These are phyloP conservation scores for Whalleya microplaca DNA, from an alignment of 2,329 filamentous ascomycete genomes.

Conservation along the genomic window DNA sequence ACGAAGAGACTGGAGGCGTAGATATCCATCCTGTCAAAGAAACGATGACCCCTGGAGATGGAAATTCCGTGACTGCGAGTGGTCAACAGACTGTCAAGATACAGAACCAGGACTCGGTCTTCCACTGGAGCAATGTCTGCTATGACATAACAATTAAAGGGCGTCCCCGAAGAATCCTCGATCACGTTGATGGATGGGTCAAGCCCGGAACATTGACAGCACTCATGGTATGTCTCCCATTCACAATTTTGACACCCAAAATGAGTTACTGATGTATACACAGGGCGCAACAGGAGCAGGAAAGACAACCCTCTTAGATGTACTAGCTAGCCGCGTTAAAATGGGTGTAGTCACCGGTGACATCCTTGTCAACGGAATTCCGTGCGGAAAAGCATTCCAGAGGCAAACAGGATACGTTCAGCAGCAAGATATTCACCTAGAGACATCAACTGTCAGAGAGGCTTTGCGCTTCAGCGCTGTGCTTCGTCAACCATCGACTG, in stretches of 20 bases:
- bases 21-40: not conserved
- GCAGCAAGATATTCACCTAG: conserved; percentile 70
- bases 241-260: not conserved
- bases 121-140: conserved; percentile 78
- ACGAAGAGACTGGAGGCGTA: conserved; percentile 30
- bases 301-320: conserved; percentile 74
- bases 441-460: conserved; percentile 68
- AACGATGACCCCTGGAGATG: not conserved
- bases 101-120: conserved; percentile 50
- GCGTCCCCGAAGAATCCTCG: conserved; percentile 70
- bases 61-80: not conserved
- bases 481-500: conserved; percentile 63
- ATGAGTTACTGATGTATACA: not conserved
- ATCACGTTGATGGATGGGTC: conserved; percentile 85
- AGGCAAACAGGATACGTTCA: conserved; percentile 72
- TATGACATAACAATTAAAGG: conserved; percentile 75
- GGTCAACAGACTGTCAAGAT: conserved; percentile 7
- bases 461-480: conserved; percentile 67
- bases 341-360: conserved; percentile 73
- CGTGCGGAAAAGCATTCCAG: conserved; percentile 67
- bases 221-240: conserved; percentile 59
- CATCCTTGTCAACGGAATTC: conserved; percentile 69
- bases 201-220: conserved; percentile 87
- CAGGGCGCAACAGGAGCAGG: conserved; percentile 69
- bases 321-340: conserved; percentile 69